Conservation (phyloP, 2,329 filamentous ascomycete species). For the Dryadomyces quercivorus region DNA sequence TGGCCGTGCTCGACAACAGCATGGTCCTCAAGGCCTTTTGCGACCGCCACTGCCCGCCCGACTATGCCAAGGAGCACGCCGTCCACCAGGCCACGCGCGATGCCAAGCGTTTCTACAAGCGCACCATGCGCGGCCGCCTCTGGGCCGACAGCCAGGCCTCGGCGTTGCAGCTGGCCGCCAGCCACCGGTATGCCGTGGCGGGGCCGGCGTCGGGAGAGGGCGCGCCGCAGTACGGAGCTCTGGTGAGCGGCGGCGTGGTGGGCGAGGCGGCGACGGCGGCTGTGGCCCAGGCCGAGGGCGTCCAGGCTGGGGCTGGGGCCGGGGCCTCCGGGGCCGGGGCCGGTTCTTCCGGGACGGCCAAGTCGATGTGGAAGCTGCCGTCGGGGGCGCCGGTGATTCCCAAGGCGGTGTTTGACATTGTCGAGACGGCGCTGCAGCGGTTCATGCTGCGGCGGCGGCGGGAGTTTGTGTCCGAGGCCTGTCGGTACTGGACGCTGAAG, state of each 20-base stretch:
- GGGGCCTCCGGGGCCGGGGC: constrained; percentile 46
- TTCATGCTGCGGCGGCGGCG: constrained; percentile 76
- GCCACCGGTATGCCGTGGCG: constrained; percentile 61
- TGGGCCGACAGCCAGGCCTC: constrained; percentile 88
- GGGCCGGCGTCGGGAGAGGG: not conserved
- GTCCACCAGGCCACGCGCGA: constrained; percentile 70
- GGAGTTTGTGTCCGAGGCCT: constrained; percentile 84
- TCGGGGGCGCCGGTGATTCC: constrained; percentile 93
- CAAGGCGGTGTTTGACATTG: constrained; percentile 71
- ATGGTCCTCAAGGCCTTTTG: constrained; percentile 89
- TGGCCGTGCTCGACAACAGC: constrained; percentile 65
- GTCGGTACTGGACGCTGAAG: constrained; percentile 96
- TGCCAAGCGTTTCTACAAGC: constrained; percentile 80
- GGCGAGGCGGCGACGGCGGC: not conserved
- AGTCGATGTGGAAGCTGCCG: constrained; percentile 78
- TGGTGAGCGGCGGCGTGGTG: not conserved
- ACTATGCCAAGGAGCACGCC: constrained; percentile 78
- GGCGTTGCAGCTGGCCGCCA: constrained; percentile 67
- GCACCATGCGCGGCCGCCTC: constrained; percentile 74
- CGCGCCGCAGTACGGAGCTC: not conserved
- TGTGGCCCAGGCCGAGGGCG: not conserved
- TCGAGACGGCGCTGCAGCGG: constrained; percentile 70
- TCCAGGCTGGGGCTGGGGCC: not conserved
- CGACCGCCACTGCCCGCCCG: constrained; percentile 82
- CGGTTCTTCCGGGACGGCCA: constrained; percentile 44